Evolutionary conservation across 495 filamentous ascomycete genomes (phyloP), one percentile per base, ranked within the genome.

Genomic region (Viridothelium virens): DNA sequence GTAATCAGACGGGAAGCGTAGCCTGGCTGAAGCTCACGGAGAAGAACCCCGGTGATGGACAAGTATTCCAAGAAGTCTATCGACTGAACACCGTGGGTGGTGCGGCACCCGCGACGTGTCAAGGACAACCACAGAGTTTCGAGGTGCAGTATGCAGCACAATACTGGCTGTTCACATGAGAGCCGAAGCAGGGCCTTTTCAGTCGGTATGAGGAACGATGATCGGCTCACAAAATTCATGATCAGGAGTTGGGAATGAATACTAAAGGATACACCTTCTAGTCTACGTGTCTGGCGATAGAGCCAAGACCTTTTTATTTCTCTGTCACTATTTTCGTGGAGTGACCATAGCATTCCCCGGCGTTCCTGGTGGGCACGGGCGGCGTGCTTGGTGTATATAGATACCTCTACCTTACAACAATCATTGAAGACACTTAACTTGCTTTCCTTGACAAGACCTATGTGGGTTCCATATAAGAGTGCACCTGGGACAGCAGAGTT

Each of bases 21-120:
- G 69, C 83, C 6, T 92, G 89, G 90, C 74, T 93, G 65, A 87
- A 85, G 72, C 78, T 83, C 48, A 63, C 53, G 14, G 64, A 61
- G 11, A 70, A 68, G 50, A 66, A 59, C 18, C 61, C 64, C 7
- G 56, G 53, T 1, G 72, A 69, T 14, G 70, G 91, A 2, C 71
- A 37, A 84, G 83, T 38, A 83, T 85, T 89, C 68, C 85, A 87
- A 76, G 37, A 63, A 14, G 86, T 93, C 7, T 97, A 94, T 72
- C 82, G 94, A n/a, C 78, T 97, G 16, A 81, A 91, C 71, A 98
- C 94, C 1, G 91, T 86, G 2, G 91, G 91, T 10, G 94, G 94
- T 18, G 81, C 79, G n/a, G 73, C 90, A 0, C 92, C 94, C 0
- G 77, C 82, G 44, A 92, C 85, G 0, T 98, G 94, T 75, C 72